Percentiles rank a stretch among this genome's conserved stretches.
Conservation (phyloP, 768 basidiomycete species). For the Leucogyrophana mollusca region DNA sequence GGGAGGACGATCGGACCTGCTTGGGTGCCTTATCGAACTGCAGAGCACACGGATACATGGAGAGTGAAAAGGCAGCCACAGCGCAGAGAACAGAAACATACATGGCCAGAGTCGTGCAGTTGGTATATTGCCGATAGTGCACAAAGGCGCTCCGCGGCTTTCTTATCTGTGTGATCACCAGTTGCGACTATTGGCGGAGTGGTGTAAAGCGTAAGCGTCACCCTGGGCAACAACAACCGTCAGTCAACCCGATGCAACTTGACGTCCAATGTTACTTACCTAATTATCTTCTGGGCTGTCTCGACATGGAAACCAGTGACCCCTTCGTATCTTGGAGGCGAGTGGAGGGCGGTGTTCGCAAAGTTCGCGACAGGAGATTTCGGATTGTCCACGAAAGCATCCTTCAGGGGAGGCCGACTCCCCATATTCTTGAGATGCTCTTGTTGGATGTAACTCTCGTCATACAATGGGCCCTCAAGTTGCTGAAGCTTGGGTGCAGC, state of each 20-base stretch:
- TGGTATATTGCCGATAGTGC: constrained; percentile 75
- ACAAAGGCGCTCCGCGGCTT: constrained; percentile 73
- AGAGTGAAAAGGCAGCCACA: too few species aligned
- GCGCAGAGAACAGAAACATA: constrained; percentile 36
- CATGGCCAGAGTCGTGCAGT: constrained; percentile 58
- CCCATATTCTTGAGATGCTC: constrained; percentile 16
- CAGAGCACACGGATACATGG: not conserved
- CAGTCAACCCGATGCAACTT: not conserved
- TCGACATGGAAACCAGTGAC: constrained; percentile 21
- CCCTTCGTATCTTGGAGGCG: constrained; percentile 25
- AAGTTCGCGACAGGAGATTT: constrained; percentile 53
- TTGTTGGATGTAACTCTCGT: constrained; percentile 30
- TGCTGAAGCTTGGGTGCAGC: constrained; percentile 4
- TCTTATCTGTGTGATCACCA: constrained; percentile 59
- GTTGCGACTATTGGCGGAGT: constrained; percentile 47
- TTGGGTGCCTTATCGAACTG: constrained; percentile 32
- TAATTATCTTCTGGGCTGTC: constrained; percentile 4
- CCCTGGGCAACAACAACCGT: constrained; percentile 11
- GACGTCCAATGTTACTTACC: not conserved
- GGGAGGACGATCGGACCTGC: not conserved
- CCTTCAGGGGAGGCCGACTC: constrained; percentile 21
- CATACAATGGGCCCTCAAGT: constrained; percentile 35
- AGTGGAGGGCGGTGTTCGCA: constrained; percentile 14
- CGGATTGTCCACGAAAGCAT: constrained; percentile 40
- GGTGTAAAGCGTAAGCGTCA: constrained; percentile 23